phyloP scores from a whole-genome alignment of 768 basidiomycete genomes.

The Tylopilus subfusipes region DNA sequence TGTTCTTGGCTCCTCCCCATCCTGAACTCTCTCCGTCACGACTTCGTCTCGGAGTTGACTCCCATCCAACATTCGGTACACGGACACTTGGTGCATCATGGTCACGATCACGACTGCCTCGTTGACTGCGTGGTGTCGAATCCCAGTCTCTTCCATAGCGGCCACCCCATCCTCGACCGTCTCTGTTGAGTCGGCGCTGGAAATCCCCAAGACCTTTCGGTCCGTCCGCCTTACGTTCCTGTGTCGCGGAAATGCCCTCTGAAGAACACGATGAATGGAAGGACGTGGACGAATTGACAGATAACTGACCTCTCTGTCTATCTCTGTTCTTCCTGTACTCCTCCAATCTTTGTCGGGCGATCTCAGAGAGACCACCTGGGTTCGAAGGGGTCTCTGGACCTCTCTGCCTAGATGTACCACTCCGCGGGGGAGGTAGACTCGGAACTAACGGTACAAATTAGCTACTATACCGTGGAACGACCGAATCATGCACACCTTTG shows the following conservation, averaged over 20 bases:
- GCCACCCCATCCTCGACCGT: constrained; percentile 49
- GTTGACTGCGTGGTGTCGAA: constrained; percentile 59
- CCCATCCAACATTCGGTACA: constrained; percentile 92
- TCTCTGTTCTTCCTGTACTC: constrained; percentile 72
- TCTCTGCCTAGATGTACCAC: constrained; percentile 61
- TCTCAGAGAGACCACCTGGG: constrained; percentile 81
- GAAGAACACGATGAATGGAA: neutral
- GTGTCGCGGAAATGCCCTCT: constrained; percentile 72
- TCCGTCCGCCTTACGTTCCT: constrained; percentile 52
- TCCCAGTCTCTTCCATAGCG: constrained; percentile 47
- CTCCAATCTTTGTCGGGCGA: constrained; percentile 66
- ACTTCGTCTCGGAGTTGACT: constrained; percentile 75
- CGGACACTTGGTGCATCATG: constrained; percentile 79
- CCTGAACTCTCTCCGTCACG: constrained; percentile 55
- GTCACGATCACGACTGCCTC: constrained; percentile 34
- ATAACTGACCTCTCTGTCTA: constrained; percentile 54
- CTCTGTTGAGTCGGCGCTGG: constrained; percentile 85
- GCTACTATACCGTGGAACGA: no score
- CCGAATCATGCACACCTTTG: constrained; percentile 61
- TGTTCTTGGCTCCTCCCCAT: constrained; percentile 55
- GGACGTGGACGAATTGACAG: neutral
- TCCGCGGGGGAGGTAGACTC: constrained; percentile 56
- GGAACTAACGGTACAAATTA: constrained; percentile 56
- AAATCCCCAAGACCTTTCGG: constrained; percentile 89
- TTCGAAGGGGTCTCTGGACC: constrained; percentile 93